Percentiles rank a stretch among this genome's conserved stretches.
These are phyloP conservation scores for Inonotus obliquus DNA, from an alignment of 1,284 basidiomycete species.

Conservation along the genomic window DNA sequence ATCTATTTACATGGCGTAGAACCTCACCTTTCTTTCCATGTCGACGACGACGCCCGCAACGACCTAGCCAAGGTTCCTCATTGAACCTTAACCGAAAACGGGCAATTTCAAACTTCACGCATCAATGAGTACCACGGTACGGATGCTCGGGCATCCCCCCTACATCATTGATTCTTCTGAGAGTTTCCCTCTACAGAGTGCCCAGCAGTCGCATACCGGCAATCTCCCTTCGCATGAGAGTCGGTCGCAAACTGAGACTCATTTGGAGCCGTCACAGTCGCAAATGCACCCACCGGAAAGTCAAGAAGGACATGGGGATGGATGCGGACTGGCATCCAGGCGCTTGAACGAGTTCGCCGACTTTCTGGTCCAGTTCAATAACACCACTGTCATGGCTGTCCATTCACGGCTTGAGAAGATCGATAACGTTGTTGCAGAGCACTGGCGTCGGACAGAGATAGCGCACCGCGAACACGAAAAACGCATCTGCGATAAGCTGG, in stretches of 20 bases:
- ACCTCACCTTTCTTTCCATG: background rate
- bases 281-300: background rate
- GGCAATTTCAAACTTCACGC: background rate
- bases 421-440: background rate
- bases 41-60: too few species aligned
- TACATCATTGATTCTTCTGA: background rate
- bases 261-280: background rate
- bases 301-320: background rate
- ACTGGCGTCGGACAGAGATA: background rate
- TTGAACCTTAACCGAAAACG: too few species aligned
- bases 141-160: background rate
- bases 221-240: background rate
- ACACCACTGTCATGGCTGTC: background rate
- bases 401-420: background rate
- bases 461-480: background rate
- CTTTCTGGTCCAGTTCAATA: slow-evolving; percentile 1
- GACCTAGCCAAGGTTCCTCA: too few species aligned
- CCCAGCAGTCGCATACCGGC: background rate
- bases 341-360: background rate
- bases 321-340: background rate
- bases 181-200: background rate
- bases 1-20: background rate
- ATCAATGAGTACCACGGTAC: background rate
- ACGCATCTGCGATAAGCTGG: background rate
- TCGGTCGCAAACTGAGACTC: background rate